Percentiles rank a stretch among this genome's conserved stretches.
Conservation (phyloP, 306 rosid species). For the Lagenaria siceraria region DNA sequence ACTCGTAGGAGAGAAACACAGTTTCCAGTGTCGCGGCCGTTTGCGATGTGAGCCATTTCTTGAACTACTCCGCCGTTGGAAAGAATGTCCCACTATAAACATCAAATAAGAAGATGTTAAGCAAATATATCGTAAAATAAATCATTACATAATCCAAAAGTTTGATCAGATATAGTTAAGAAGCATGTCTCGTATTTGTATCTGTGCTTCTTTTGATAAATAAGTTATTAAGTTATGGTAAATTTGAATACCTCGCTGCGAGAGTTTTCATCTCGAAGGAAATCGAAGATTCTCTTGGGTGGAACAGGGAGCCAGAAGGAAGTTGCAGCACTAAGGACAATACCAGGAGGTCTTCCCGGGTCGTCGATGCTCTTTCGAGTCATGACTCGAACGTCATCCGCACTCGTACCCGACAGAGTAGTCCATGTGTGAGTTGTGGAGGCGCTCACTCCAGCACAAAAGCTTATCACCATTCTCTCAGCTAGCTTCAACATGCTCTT, state of each 20-base stretch:
- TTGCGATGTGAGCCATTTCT: constrained; percentile 97
- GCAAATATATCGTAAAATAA: too few species aligned
- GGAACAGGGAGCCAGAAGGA: constrained; percentile 96
- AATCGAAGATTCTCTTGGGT: constrained; percentile 70
- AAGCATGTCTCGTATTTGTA: too few species aligned
- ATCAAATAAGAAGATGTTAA: too few species aligned
- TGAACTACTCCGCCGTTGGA: constrained; percentile 86
- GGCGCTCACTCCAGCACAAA: constrained; percentile 94
- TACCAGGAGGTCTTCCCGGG: constrained; percentile 92
- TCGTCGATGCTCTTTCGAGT: constrained; percentile 89
- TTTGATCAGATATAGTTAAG: background rate
- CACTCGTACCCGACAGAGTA: constrained; percentile 74
- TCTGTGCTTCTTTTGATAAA: background rate
- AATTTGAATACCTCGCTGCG: constrained; percentile 56
- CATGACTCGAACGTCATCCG: constrained; percentile 94
- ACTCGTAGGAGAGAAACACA: constrained; percentile 81
- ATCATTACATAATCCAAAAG: background rate
- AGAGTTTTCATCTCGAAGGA: constrained; percentile 86
- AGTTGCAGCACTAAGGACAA: constrained; percentile 92
- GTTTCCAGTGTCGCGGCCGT: constrained; percentile 80
- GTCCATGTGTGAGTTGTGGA: constrained; percentile 97
- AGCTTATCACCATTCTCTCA: constrained; percentile 93
- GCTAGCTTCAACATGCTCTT: constrained; percentile 93
- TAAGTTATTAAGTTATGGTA: background rate
- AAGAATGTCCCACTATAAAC: constrained; percentile 86